phyloP scores from a whole-genome alignment of 2,329 filamentous ascomycete genomes.

The Pseudomassariella vexata region DNA sequence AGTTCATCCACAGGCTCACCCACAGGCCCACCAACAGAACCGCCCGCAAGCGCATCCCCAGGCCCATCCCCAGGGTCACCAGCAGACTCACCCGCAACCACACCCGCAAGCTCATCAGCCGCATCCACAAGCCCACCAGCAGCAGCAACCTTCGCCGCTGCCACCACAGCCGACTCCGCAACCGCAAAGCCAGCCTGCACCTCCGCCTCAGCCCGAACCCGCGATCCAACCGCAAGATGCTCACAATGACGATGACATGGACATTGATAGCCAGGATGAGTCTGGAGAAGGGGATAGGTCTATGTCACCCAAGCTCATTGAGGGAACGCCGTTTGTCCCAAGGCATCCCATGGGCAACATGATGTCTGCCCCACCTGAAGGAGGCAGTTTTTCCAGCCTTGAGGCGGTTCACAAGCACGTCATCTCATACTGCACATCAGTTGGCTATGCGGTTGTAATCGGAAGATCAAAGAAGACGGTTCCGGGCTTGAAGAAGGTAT shows the following conservation, averaged over 20 bases:
- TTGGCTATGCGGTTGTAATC: slow-evolving; percentile 64
- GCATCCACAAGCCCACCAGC: slow-evolving; percentile 18
- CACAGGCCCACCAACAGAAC: slow-evolving; percentile 15
- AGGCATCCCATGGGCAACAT: slow-evolving; percentile 50
- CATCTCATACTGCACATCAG: slow-evolving; percentile 59
- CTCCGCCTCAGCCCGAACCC: slow-evolving; percentile 25
- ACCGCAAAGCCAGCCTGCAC: slow-evolving; percentile 23
- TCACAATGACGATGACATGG: slow-evolving; percentile 44
- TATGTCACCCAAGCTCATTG: slow-evolving; percentile 41
- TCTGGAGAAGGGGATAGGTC: slow-evolving; percentile 37
- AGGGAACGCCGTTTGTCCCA: slow-evolving; percentile 45
- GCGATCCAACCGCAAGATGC: slow-evolving; percentile 28
- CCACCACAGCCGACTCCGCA: slow-evolving; percentile 20
- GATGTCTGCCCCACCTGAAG: slow-evolving; percentile 60
- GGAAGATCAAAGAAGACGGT: slow-evolving; percentile 64
- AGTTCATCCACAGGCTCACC: slow-evolving; percentile 13
- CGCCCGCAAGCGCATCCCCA: slow-evolving; percentile 16
- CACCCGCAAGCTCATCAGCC: slow-evolving; percentile 23
- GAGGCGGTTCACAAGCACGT: slow-evolving; percentile 61
- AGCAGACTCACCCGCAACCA: slow-evolving; percentile 21
- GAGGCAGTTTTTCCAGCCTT: slow-evolving; percentile 57
- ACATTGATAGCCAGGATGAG: slow-evolving; percentile 45
- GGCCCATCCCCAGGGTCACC: slow-evolving; percentile 13
- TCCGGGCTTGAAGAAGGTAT: slow-evolving; percentile 60
- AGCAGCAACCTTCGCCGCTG: slow-evolving; percentile 19